Evolutionary conservation across 2,329 filamentous ascomycete genomes (phyloP).

Genomic region (Nemania bipapillata): DNA sequence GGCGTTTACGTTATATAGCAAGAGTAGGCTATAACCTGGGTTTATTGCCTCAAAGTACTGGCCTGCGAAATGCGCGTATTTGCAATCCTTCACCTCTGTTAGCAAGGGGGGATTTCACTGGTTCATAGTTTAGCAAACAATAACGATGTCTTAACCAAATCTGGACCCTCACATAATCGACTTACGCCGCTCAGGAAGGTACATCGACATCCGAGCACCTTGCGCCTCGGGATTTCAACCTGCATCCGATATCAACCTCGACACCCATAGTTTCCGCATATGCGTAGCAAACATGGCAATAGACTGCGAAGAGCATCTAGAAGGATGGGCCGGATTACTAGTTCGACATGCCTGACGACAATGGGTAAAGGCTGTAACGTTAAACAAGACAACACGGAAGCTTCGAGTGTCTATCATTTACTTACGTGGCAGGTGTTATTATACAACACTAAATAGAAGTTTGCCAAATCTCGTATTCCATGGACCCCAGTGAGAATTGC

Average conservation of each 20-base stretch:
- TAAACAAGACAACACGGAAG: slow-evolving; percentile 12
- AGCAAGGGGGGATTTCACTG: slow-evolving; percentile 11
- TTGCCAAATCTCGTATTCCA: neutral
- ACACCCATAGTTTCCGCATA: neutral
- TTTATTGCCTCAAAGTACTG: slow-evolving; percentile 4
- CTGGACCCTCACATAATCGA: slow-evolving; percentile 25
- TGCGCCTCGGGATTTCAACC: slow-evolving; percentile 26
- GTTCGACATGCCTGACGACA: neutral
- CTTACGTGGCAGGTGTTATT: neutral
- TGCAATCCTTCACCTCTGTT: slow-evolving; percentile 1
- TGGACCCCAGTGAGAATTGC: neutral
- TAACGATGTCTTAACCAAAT: slow-evolving; percentile 29
- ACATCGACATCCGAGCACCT: slow-evolving; percentile 9
- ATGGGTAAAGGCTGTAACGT: slow-evolving; percentile 25
- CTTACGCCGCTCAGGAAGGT: slow-evolving; percentile 10
- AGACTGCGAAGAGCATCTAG: slow-evolving; percentile 31
- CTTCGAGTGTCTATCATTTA: neutral
- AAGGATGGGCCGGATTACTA: neutral
- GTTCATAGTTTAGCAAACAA: slow-evolving; percentile 9
- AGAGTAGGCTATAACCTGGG: slow-evolving; percentile 16
- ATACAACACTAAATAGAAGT: neutral
- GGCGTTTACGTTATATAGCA: slow-evolving; percentile 24
- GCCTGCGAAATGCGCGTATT: slow-evolving; percentile 9
- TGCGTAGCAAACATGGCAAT: slow-evolving; percentile 25
- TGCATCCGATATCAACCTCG: slow-evolving; percentile 19